phyloP scores from a whole-genome alignment of 495 filamentous ascomycete genomes.

The Hypoxylon trugodes region DNA sequence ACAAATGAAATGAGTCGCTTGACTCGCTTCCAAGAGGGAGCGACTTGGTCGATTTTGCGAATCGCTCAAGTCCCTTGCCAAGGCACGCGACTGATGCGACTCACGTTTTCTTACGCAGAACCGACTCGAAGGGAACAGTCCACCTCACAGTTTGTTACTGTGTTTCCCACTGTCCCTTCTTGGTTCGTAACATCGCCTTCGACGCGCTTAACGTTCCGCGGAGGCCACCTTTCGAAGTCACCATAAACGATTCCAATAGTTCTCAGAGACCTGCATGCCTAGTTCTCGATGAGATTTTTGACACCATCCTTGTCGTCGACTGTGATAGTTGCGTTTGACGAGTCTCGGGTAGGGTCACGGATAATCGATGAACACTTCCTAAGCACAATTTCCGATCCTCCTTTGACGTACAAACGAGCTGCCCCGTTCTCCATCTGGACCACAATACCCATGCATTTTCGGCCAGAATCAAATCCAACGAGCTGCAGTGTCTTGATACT shows the following conservation, averaged over 20 bases:
- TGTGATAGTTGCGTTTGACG: conserved; percentile 64
- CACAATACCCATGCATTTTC: conserved; percentile 92
- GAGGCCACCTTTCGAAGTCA: conserved; percentile 91
- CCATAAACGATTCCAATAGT: conserved; percentile 88
- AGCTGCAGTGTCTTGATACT: conserved; percentile 75
- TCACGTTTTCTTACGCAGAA: too few species aligned
- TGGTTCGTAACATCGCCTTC: too few species aligned
- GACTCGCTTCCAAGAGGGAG: too few species aligned
- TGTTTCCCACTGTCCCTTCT: too few species aligned
- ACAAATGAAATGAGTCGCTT: too few species aligned
- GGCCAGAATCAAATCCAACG: conserved; percentile 84
- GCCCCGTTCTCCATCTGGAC: conserved; percentile 69
- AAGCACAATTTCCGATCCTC: conserved; percentile 86
- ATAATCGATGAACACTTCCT: conserved; percentile 75
- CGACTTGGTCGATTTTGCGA: too few species aligned
- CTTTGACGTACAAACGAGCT: conserved; percentile 80
- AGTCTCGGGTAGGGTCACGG: conserved; percentile 69
- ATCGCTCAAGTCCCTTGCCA: too few species aligned
- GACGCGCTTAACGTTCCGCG: conserved; percentile 67
- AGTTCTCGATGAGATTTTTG: conserved; percentile 72
- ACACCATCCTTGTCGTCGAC: conserved; percentile 68
- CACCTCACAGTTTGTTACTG: too few species aligned
- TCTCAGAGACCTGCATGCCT: conserved; percentile 82
- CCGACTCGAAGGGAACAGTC: too few species aligned
- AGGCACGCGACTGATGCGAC: too few species aligned